Evolutionary conservation across 495 filamentous ascomycete genomes (phyloP).

Genomic region (Hypoxylon trugodes): DNA sequence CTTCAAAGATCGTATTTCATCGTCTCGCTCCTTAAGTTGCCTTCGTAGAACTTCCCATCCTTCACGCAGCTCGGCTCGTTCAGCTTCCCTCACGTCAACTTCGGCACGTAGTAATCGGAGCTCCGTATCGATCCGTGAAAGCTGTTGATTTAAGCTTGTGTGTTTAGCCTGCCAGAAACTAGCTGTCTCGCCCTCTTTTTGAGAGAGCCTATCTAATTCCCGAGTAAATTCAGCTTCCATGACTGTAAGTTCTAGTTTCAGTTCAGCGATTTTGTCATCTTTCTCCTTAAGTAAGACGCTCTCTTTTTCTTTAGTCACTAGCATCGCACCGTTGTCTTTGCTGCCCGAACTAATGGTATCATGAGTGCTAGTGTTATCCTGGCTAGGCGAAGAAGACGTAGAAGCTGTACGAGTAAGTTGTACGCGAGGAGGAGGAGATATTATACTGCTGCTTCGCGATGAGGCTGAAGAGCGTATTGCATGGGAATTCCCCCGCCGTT

Average conservation of each 20-base stretch:
- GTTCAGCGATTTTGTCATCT: constrained; percentile 53
- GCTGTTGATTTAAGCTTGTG: constrained; percentile 52
- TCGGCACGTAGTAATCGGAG: constrained; percentile 53
- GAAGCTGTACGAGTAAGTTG: constrained; percentile 45
- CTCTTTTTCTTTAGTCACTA: constrained; percentile 41
- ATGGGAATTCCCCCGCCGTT: constrained; percentile 44
- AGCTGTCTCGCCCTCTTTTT: constrained; percentile 54
- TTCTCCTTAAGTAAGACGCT: constrained; percentile 46
- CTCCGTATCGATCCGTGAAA: constrained; percentile 53
- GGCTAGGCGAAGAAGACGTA: constrained; percentile 46
- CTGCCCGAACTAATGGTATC: constrained; percentile 18
- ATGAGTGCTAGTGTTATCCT: constrained; percentile 40
- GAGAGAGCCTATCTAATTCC: constrained; percentile 54
- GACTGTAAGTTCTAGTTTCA: constrained; percentile 53
- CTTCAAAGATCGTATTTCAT: constrained; percentile 53
- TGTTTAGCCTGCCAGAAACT: constrained; percentile 59
- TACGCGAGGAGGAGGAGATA: constrained; percentile 53
- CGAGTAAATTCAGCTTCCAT: constrained; percentile 57
- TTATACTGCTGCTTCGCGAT: constrained; percentile 40
- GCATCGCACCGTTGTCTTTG: constrained; percentile 22
- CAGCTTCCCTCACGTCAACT: constrained; percentile 48
- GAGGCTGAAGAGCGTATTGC: constrained; percentile 31
- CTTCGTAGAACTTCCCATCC: constrained; percentile 50
- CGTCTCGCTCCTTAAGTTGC: constrained; percentile 50
- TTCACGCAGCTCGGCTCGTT: constrained; percentile 52